A percentile compares a stretch with the other conserved stretches of the same genome.
Conservation (phyloP, 768 basidiomycete species). For the Collybiopsis luxurians region DNA sequence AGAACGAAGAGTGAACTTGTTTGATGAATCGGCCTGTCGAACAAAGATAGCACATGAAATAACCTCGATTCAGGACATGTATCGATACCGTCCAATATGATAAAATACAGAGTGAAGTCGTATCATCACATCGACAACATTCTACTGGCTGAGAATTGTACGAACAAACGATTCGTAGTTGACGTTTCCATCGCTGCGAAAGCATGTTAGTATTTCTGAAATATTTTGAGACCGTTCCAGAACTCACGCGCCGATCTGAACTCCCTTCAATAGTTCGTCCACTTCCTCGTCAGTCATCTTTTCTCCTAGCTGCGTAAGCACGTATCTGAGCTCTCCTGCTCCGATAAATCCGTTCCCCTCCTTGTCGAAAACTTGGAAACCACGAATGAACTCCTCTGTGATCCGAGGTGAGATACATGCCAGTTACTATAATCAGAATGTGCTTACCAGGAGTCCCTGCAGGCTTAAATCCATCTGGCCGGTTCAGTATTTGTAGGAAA, state of each 20-base stretch:
- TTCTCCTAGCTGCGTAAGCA: constrained; percentile 94
- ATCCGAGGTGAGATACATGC: background rate
- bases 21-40: no score
- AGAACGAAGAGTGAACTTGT: no score
- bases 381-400: constrained; percentile 96
- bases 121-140: background rate
- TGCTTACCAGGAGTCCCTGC: constrained; percentile 91
- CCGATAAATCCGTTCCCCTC: constrained; percentile 92
- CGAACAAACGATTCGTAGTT: constrained; percentile 98
- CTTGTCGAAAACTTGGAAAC: constrained; percentile 99
- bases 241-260: constrained; percentile 84
- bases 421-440: no score
- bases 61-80: no score
- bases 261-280: constrained; percentile 95
- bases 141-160: constrained; percentile 85
- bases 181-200: constrained; percentile 85
- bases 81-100: background rate
- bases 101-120: background rate
- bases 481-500: constrained; percentile 88
- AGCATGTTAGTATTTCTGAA: constrained; percentile 9
- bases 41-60: no score
- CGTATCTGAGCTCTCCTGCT: constrained; percentile 88
- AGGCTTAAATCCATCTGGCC: constrained; percentile 96
- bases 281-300: constrained; percentile 99
- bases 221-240: constrained; percentile 3